Conservation (phyloP, 148 eudicot species). For the Linanthus parryae region DNA sequence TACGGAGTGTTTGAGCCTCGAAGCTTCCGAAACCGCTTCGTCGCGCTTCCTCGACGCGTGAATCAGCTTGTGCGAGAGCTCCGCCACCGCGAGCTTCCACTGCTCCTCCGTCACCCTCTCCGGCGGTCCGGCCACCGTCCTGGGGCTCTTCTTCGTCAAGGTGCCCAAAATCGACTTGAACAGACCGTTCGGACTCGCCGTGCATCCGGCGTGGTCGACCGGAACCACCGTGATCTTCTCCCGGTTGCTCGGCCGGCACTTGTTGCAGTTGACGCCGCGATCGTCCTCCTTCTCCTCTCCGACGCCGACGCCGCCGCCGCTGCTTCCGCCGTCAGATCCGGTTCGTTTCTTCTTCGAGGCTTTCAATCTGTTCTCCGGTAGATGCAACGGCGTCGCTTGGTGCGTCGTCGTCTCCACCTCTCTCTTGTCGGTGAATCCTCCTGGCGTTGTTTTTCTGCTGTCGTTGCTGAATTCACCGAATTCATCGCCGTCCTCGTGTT, state of each 20-base stretch:
- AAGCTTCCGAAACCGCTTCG: conserved; percentile 72
- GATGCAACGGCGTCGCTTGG: conserved; percentile 52
- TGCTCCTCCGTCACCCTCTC: conserved; percentile 40
- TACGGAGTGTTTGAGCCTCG: conserved; percentile 64
- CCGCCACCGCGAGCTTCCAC: conserved; percentile 59
- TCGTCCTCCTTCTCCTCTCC: background rate
- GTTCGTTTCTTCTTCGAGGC: conserved; percentile 15
- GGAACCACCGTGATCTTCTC: conserved; percentile 62
- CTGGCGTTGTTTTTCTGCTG: conserved; percentile 27
- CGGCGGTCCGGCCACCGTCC: too few relatives aligned
- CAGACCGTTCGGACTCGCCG: conserved; percentile 53
- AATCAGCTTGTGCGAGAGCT: conserved; percentile 65
- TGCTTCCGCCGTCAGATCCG: conserved; percentile 2
- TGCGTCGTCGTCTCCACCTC: conserved; percentile 17
- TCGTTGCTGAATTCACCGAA: conserved; percentile 39
- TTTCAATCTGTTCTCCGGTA: conserved; percentile 13
- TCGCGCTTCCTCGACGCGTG: conserved; percentile 62
- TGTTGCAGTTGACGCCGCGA: conserved; percentile 52
- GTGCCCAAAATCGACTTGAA: conserved; percentile 53
- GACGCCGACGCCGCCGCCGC: too few relatives aligned
- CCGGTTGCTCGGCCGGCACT: conserved; percentile 69
- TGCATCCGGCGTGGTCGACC: conserved; percentile 38
- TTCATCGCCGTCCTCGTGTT: conserved; percentile 54
- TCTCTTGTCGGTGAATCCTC: conserved; percentile 2
- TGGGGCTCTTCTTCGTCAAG: conserved; percentile 29